Evolutionary conservation across 2,329 filamentous ascomycete species (phyloP).

Genomic region (Trichoderma atroviride): DNA sequence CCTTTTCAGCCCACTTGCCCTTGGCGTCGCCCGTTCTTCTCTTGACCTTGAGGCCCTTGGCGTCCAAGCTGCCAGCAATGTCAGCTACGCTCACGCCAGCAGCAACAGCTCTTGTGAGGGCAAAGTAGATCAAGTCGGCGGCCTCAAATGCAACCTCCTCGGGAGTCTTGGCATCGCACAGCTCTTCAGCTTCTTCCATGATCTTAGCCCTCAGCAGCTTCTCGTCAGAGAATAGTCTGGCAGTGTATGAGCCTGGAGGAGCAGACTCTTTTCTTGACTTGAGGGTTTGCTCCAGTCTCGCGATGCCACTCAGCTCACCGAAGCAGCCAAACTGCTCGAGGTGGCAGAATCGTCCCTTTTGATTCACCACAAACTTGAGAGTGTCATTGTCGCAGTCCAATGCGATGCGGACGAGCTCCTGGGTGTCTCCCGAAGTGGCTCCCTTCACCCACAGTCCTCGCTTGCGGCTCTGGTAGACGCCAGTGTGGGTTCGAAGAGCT

Average conservation of each 20-base stretch:
- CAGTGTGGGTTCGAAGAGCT: constrained; percentile 74
- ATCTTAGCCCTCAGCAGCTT: constrained; percentile 93
- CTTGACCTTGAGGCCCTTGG: constrained; percentile 95
- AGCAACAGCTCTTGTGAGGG: constrained; percentile 83
- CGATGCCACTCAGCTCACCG: constrained; percentile 78
- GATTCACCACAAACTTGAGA: constrained; percentile 83
- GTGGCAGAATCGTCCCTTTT: constrained; percentile 94
- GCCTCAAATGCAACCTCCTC: constrained; percentile 91
- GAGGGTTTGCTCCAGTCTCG: constrained; percentile 85
- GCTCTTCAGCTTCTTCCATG: constrained; percentile 95
- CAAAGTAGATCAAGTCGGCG: constrained; percentile 94
- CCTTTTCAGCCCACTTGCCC: constrained; percentile 85
- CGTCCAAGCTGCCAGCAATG: constrained; percentile 88
- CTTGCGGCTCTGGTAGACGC: constrained; percentile 96
- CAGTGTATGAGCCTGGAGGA: constrained; percentile 89
- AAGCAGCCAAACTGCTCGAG: constrained; percentile 92
- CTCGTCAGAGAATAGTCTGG: constrained; percentile 86
- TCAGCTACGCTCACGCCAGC: constrained; percentile 85
- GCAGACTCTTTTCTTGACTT: constrained; percentile 79
- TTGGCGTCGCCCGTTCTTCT: constrained; percentile 92
- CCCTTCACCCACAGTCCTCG: constrained; percentile 97
- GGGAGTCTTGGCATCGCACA: constrained; percentile 81
- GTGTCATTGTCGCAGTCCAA: constrained; percentile 95
- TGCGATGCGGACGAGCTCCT: constrained; percentile 81
- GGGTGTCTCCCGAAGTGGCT: constrained; percentile 88